A percentile compares a stretch with the other conserved stretches of the same genome.
Evolutionary conservation across 176 grass and related monocot species (phyloP).

Genomic region (Melocanna baccifera): DNA sequence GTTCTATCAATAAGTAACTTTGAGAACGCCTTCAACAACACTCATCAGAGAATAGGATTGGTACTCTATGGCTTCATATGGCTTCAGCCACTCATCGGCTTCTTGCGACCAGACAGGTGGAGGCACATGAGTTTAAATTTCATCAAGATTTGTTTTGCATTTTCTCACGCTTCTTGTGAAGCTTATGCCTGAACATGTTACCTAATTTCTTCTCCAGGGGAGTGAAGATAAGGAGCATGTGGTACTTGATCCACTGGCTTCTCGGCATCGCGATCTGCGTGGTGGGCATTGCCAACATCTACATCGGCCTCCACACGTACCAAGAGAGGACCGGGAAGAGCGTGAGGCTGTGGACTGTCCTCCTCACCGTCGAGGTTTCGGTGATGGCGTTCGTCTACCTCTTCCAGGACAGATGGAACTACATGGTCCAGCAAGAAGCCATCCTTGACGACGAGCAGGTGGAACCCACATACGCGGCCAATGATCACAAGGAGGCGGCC

Average conservation of each 20-base stretch:
- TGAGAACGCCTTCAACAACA: slow-evolving; percentile 95
- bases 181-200: neutral
- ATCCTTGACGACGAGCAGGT: slow-evolving; percentile 42
- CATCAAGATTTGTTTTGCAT: neutral
- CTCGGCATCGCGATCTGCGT: slow-evolving; percentile 62
- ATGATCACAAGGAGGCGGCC: slow-evolving; percentile 43
- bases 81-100: slow-evolving; percentile 81
- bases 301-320: slow-evolving; percentile 82
- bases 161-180: neutral
- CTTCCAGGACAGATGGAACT: slow-evolving; percentile 78
- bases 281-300: slow-evolving; percentile 74
- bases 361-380: slow-evolving; percentile 73
- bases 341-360: slow-evolving; percentile 57
- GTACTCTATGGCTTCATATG: slow-evolving; percentile 76
- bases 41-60: slow-evolving; percentile 78
- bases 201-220: slow-evolving; percentile 38
- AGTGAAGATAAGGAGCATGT: slow-evolving; percentile 53
- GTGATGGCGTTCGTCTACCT: slow-evolving; percentile 65
- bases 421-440: slow-evolving; percentile 42
- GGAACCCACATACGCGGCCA: slow-evolving; percentile 43
- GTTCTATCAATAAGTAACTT: slow-evolving; percentile 76
- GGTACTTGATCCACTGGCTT: slow-evolving; percentile 81
- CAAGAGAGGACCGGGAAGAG: slow-evolving; percentile 60
- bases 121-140: neutral
- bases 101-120: slow-evolving; percentile 75